phyloP scores from a whole-genome alignment of 148 eudicot species.

The Diospyros lotus region DNA sequence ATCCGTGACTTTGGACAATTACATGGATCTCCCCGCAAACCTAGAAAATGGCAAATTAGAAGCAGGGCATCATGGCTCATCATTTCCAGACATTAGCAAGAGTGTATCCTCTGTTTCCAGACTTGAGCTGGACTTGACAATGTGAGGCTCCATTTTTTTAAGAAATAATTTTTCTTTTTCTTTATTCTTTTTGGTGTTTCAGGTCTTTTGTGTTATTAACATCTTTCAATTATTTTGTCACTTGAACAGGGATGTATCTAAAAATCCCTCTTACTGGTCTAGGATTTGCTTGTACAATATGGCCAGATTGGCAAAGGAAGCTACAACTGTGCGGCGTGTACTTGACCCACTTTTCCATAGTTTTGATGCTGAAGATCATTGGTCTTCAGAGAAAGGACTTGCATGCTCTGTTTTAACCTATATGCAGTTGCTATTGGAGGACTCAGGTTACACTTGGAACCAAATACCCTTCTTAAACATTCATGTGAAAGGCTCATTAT shows the following conservation, averaged over 20 bases:
- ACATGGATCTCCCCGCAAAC: conserved; percentile 34
- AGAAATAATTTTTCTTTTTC: background rate
- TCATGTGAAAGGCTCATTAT: background rate
- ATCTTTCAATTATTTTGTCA: conserved; percentile 1
- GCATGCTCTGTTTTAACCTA: conserved; percentile 64
- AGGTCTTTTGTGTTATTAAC: background rate
- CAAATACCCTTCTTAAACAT: background rate
- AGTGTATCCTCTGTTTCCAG: conserved; percentile 19
- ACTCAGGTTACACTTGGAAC: conserved; percentile 53
- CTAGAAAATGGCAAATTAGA: conserved; percentile 30
- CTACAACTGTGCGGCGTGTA: conserved; percentile 80
- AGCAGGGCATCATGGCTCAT: conserved; percentile 24
- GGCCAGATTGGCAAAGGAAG: conserved; percentile 81
- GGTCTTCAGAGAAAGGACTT: conserved; percentile 71
- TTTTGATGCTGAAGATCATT: conserved; percentile 75
- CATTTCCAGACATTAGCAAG: conserved; percentile 28
- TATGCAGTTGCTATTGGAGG: conserved; percentile 68
- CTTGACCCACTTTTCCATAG: conserved; percentile 75
- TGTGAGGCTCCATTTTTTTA: conserved; percentile 35
- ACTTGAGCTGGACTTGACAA: conserved; percentile 35
- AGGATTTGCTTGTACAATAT: conserved; percentile 73
- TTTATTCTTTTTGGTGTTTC: background rate
- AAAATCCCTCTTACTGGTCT: conserved; percentile 85
- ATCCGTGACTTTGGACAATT: conserved; percentile 76
- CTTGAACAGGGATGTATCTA: conserved; percentile 51